These are phyloP conservation scores for Tephrocybe rancida DNA, from an alignment of 768 basidiomycete species.

Conservation along the genomic window DNA sequence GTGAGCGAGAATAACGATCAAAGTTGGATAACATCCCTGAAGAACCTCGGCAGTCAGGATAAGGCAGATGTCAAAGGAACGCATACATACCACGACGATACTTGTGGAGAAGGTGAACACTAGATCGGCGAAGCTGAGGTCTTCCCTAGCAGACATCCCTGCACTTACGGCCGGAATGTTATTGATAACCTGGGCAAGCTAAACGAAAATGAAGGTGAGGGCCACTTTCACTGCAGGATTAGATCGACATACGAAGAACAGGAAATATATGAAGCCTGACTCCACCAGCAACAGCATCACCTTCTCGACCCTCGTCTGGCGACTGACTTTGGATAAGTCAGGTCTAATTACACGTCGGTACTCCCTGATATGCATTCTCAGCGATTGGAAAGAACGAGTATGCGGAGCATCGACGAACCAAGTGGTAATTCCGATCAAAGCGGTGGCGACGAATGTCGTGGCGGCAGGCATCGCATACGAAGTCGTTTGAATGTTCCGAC, in stretches of 20 bases:
- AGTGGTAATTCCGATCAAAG: constrained; percentile 4
- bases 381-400: neutral
- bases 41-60: neutral
- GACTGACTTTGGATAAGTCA: neutral
- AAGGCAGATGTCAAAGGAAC: neutral
- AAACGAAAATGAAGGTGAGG: neutral
- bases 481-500: constrained; percentile 10
- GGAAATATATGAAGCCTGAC: constrained; percentile 10
- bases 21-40: constrained; percentile 6
- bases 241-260: constrained; percentile 8
- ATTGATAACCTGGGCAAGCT: constrained; percentile 8
- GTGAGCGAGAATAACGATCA: constrained; percentile 7
- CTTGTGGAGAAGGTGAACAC: constrained; percentile 5
- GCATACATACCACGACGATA: constrained; percentile 4
- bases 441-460: constrained; percentile 8
- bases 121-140: constrained; percentile 9
- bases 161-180: constrained; percentile 3
- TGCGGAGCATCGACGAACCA: neutral
- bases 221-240: neutral
- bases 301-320: constrained; percentile 2
- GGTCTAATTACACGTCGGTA: constrained; percentile 2
- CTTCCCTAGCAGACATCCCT: neutral
- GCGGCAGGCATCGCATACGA: constrained; percentile 13
- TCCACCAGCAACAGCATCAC: constrained; percentile 6
- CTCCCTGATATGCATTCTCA: constrained; percentile 2